A percentile compares a stretch with the other conserved stretches of the same genome.
Evolutionary conservation across 345 rosid genomes (phyloP).

Genomic region (Hibiscus trionum): DNA sequence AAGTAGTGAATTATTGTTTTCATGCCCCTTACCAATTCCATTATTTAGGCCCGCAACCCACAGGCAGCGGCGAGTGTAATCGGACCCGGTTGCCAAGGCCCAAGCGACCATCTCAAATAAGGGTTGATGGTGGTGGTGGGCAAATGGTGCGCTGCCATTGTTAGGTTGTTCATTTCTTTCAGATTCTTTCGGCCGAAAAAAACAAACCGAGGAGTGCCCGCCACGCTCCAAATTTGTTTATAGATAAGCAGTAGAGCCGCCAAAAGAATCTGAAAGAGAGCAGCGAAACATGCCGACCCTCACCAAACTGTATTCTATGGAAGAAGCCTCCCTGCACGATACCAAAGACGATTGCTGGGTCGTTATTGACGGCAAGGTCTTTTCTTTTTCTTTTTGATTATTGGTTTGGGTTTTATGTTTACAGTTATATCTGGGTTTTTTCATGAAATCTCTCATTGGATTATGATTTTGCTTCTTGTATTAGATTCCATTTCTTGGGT

Average conservation of each 20-base stretch:
- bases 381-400: not conserved
- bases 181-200: not conserved
- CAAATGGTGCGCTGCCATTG: not conserved
- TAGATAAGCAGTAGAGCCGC: not conserved
- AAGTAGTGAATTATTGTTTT: too few relatives aligned
- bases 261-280: not conserved
- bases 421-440: not conserved
- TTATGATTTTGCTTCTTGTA: not conserved
- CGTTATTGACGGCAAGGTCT: slow-evolving; percentile 82
- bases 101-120: not conserved
- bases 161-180: not conserved
- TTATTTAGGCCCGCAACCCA: not conserved
- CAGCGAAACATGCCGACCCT: slow-evolving; percentile 53
- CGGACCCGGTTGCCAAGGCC: not conserved
- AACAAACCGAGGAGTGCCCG: not conserved
- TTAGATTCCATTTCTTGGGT: not conserved
- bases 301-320: slow-evolving; percentile 56
- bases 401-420: not conserved
- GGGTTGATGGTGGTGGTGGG: not conserved
- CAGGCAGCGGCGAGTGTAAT: not conserved
- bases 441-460: not conserved
- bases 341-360: slow-evolving; percentile 85
- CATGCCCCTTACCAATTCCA: not conserved
- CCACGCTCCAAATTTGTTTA: not conserved
- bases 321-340: slow-evolving; percentile 68